phyloP scores from a whole-genome alignment of 805 yeast genomes.

The Yarrowia deformans region DNA sequence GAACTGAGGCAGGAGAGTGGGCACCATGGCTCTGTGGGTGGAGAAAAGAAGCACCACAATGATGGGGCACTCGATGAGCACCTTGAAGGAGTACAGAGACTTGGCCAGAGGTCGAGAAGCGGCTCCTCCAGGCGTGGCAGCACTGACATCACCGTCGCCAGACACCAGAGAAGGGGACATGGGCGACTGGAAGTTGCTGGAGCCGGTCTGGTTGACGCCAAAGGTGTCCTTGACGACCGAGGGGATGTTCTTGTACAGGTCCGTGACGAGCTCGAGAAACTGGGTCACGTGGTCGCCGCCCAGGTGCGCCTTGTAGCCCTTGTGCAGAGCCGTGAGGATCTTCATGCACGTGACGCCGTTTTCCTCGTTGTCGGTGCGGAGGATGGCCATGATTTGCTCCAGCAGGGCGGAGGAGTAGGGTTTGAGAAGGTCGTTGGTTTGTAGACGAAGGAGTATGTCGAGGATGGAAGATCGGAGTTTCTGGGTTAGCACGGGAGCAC shows the following conservation, averaged over 20 bases:
- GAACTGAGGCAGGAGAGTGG: slow-evolving; percentile 73
- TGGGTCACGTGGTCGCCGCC: slow-evolving; percentile 75
- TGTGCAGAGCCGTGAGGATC: slow-evolving; percentile 82
- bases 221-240: slow-evolving; percentile 75
- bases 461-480: slow-evolving; percentile 77
- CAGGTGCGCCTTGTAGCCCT: slow-evolving; percentile 70
- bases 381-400: slow-evolving; percentile 63
- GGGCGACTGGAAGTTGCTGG: slow-evolving; percentile 50
- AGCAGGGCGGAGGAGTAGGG: slow-evolving; percentile 69
- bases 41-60: slow-evolving; percentile 93
- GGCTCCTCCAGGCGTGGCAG: slow-evolving; percentile 52
- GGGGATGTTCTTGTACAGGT: slow-evolving; percentile 81
- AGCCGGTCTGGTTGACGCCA: slow-evolving; percentile 43
- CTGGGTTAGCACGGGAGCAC: slow-evolving; percentile 50
- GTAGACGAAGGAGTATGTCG: slow-evolving; percentile 81
- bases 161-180: slow-evolving; percentile 54
- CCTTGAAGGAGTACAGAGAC: slow-evolving; percentile 85
- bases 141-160: slow-evolving; percentile 45
- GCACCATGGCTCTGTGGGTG: slow-evolving; percentile 78
- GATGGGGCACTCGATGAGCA: slow-evolving; percentile 94
- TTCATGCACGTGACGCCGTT: slow-evolving; percentile 93
- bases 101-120: slow-evolving; percentile 62
- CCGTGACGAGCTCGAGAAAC: slow-evolving; percentile 76
- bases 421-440: slow-evolving; percentile 80
- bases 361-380: slow-evolving; percentile 88